Base-by-base conservation (phyloP, 306 rosid species). In the Herpetospermum pedunculosum region DNA sequence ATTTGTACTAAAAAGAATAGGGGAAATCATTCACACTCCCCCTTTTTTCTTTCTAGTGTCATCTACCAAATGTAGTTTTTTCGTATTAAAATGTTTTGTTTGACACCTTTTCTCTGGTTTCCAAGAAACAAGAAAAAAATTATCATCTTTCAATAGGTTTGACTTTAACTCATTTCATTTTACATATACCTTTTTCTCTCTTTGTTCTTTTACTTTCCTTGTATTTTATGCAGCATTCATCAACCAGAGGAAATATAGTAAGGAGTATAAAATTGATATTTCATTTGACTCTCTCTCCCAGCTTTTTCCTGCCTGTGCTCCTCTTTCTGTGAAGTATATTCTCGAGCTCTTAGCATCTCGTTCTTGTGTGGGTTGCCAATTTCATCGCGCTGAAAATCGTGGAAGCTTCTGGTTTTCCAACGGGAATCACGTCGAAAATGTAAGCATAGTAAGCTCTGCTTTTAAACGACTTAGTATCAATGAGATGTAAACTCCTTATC, bases 301-400 rank as follows among this genome's bases (percentile, higher is more conserved):
- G 99, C 99, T 94, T 76, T 83, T 89, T 79, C 95, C 99, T 11
- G 92, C 86, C 70, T 94, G 96, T 54, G 97, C 97, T 34, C 96
- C 99, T 19, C 84, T 78, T 71, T 85, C 97, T 15, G 91, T 94
- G 44, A 77, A 85, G 78, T 89, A 88, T 83, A 84, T 94, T 81
- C 87, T 91, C 30, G 87, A 86, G 77, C 72, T 94, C 83, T 80
- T 94, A 85, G 30, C 79, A 53, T 77, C 86, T 77, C 81, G 79
- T 70, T 96, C 85, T 70, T 94, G 92, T 70, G 91, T 97, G 7
- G 99, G 97, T 52, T 94, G 99, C 83, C 91, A 89, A 75, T 89
- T 94, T 74, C 85, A 86, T 81, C 99, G 97, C 10, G 95, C 97
- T 25, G 99, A 94, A 83, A 53, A 83, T 76, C 89, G 95, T 21